Percentiles rank a stretch among this genome's conserved stretches.
phyloP scores from a whole-genome alignment of 2,329 filamentous ascomycete species.

The Neonectria coccinea region DNA sequence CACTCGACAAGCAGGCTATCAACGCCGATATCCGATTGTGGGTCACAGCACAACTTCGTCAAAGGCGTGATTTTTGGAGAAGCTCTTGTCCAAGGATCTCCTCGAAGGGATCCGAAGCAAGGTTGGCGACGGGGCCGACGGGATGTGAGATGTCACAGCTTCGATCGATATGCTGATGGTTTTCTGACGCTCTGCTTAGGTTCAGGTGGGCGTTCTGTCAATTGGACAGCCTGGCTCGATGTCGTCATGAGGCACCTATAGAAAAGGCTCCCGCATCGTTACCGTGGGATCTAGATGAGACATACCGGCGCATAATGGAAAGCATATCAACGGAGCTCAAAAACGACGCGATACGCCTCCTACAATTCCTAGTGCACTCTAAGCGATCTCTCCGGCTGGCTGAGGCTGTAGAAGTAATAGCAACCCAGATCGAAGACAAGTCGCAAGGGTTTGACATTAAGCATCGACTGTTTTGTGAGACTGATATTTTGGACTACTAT shows the following conservation, averaged over 20 bases:
- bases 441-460: constrained; percentile 24
- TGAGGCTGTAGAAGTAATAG: constrained; percentile 41
- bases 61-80: too few species aligned
- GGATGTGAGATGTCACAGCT: too few species aligned
- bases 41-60: too few species aligned
- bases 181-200: constrained; percentile 25
- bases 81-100: too few species aligned
- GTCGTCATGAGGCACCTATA: constrained; percentile 18
- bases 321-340: constrained; percentile 28
- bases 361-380: constrained; percentile 39
- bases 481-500: constrained; percentile 28
- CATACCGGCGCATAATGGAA: constrained; percentile 38
- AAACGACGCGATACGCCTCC: constrained; percentile 32
- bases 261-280: constrained; percentile 30
- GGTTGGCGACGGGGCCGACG: too few species aligned
- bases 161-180: too few species aligned
- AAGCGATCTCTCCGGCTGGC: constrained; percentile 29
- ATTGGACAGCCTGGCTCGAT: constrained; percentile 41
- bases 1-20: too few species aligned
- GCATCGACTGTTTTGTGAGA: constrained; percentile 10
- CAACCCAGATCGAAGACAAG: constrained; percentile 32
- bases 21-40: too few species aligned
- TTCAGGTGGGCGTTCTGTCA: constrained; percentile 48
- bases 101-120: too few species aligned
- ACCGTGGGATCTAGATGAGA: constrained; percentile 39